A percentile compares a stretch with the other conserved stretches of the same genome.
phyloP scores from a whole-genome alignment of 2,329 filamentous ascomycete genomes.

The Fusarium annulatum region DNA sequence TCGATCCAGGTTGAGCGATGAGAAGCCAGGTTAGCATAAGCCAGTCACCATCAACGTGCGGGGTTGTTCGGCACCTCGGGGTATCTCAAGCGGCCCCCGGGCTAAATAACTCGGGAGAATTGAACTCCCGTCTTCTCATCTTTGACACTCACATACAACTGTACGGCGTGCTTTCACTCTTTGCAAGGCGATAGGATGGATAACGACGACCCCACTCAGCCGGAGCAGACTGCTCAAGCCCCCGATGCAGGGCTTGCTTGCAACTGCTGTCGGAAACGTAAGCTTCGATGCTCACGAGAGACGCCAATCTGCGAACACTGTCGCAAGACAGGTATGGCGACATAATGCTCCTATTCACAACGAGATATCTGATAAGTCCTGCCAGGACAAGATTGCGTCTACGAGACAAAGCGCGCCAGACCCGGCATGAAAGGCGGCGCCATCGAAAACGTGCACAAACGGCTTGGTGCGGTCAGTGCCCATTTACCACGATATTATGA shows the following conservation, averaged over 20 bases:
- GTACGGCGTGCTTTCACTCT: neutral
- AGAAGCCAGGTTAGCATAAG: neutral
- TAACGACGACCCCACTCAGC: neutral
- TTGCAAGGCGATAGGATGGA: neutral
- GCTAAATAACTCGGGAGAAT: neutral
- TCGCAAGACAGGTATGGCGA: constrained; percentile 11
- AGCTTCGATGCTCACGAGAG: constrained; percentile 34
- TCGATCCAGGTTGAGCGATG: neutral
- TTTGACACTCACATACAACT: neutral
- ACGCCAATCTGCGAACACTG: constrained; percentile 32
- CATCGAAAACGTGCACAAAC: constrained; percentile 50
- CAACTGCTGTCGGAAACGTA: constrained; percentile 32
- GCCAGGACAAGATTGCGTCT: constrained; percentile 2
- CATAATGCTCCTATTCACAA: accelerated
- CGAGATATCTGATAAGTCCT: accelerated
- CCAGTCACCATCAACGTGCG: neutral
- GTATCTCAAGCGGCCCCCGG: neutral
- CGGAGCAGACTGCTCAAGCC: neutral
- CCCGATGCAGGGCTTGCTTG: constrained; percentile 19
- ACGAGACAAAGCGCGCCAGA: constrained; percentile 45
- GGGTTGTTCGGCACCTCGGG: neutral
- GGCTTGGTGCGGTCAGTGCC: constrained; percentile 36
- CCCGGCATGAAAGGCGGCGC: constrained; percentile 54
- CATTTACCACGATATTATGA: neutral
- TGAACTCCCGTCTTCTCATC: neutral